These are phyloP conservation scores for Penicillium sp. DNA, from an alignment of 2,329 filamentous ascomycete genomes.

Conservation along the genomic window DNA sequence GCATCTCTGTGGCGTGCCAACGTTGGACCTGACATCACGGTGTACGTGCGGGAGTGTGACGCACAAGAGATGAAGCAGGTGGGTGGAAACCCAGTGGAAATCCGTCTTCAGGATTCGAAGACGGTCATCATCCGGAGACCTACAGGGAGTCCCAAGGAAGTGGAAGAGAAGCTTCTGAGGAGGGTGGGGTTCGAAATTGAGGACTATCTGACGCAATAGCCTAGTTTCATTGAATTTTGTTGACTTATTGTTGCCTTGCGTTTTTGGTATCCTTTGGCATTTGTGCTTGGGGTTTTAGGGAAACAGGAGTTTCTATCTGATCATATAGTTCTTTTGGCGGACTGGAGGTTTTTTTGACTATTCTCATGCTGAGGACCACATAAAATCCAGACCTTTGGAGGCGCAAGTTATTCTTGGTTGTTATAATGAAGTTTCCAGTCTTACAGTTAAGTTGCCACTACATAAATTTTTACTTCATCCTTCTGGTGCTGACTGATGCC, in stretches of 20 bases:
- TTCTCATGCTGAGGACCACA: neutral
- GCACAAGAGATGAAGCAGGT: conserved; percentile 46
- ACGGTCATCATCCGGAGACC: conserved; percentile 59
- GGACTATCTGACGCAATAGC: conserved; percentile 62
- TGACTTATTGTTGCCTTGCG: conserved; percentile 7
- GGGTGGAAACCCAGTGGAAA: conserved; percentile 59
- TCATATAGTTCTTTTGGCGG: neutral
- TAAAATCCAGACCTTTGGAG: neutral
- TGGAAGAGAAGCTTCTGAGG: conserved; percentile 73
- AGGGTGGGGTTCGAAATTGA: conserved; percentile 85
- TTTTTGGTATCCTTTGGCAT: conserved; percentile 4
- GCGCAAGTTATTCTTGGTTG: neutral
- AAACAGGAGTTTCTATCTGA: neutral
- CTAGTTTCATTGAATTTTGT: conserved; percentile 6
- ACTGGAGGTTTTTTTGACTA: neutral
- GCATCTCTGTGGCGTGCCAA: conserved; percentile 90
- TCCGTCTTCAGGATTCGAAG: conserved; percentile 55
- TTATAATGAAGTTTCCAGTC: neutral
- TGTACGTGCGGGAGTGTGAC: conserved; percentile 49
- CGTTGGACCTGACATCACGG: conserved; percentile 71
- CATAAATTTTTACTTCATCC: neutral
- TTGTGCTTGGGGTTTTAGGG: neutral
- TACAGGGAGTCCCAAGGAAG: conserved; percentile 35
- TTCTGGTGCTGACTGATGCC: conserved; percentile 1
- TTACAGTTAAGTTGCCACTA: neutral